Evolutionary conservation across 2,329 filamentous ascomycete genomes (phyloP).

Genomic region (Coniochaeta prunicola): DNA sequence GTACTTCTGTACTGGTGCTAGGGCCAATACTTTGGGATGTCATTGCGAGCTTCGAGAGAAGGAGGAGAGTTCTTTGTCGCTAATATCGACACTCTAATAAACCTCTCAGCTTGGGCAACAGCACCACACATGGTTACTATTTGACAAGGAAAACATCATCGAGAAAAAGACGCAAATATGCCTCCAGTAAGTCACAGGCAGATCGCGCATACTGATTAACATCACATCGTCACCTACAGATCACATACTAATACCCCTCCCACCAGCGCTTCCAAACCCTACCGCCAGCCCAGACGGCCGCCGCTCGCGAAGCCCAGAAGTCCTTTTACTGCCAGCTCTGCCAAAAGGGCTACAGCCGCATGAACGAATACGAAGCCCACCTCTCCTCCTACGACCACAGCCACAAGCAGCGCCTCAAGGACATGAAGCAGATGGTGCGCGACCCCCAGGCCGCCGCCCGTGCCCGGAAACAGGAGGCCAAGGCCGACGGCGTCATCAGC

Average conservation of each 20-base stretch:
- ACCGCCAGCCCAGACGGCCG: constrained; percentile 49
- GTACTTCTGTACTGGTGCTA: not conserved
- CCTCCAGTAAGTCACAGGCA: constrained; percentile 40
- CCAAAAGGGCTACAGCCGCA: constrained; percentile 87
- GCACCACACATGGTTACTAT: too few species aligned
- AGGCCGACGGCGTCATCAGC: constrained; percentile 60
- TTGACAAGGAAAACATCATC: too few species aligned
- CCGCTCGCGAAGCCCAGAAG: constrained; percentile 68
- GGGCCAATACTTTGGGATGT: not conserved
- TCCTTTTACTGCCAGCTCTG: constrained; percentile 84
- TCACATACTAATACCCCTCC: not conserved
- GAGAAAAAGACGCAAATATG: constrained; percentile 36
- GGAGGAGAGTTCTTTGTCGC: too few species aligned
- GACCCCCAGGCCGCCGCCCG: constrained; percentile 59
- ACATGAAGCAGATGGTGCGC: constrained; percentile 78
- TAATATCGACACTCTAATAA: too few species aligned
- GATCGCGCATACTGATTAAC: too few species aligned
- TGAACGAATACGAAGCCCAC: constrained; percentile 95
- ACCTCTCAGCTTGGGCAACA: not conserved
- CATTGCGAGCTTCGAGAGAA: not conserved
- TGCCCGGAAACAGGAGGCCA: constrained; percentile 63
- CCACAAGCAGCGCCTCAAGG: constrained; percentile 82
- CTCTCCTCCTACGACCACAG: constrained; percentile 92
- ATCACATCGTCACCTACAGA: not conserved
- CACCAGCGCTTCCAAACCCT: constrained; percentile 48